Evolutionary conservation across 2,329 filamentous ascomycete genomes (phyloP).

Genomic region (Neopestalotiopsis clavispora): DNA sequence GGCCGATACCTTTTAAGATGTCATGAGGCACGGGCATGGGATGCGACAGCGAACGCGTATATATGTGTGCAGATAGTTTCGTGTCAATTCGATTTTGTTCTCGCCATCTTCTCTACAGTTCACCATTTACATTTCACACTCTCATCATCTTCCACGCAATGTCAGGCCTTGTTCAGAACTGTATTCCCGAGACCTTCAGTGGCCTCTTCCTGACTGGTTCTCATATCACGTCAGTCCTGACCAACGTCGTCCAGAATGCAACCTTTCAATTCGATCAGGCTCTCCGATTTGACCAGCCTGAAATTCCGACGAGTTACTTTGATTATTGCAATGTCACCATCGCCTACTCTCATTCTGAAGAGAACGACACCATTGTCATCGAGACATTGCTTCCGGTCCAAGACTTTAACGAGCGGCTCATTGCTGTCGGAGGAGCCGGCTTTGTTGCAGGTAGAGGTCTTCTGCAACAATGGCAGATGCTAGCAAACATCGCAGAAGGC

Average conservation of each 20-base stretch:
- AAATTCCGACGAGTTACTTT: not conserved
- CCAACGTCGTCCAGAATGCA: not conserved
- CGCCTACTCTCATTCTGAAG: not conserved
- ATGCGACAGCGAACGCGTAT: not conserved
- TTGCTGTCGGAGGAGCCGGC: constrained; percentile 37
- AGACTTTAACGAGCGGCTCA: constrained; percentile 35
- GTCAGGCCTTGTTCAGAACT: not conserved
- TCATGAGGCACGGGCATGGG: not conserved
- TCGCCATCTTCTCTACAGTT: not conserved
- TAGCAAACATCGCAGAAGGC: constrained; percentile 27
- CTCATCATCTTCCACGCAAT: not conserved
- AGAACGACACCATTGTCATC: not conserved
- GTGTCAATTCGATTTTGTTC: not conserved
- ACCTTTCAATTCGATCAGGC: not conserved
- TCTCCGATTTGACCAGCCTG: not conserved
- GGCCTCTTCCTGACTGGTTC: not conserved
- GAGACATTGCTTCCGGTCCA: not conserved
- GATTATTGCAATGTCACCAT: constrained; percentile 10
- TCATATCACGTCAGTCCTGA: not conserved
- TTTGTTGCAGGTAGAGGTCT: constrained; percentile 30
- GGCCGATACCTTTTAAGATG: too few species aligned
- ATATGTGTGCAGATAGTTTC: not conserved
- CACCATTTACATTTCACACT: not conserved
- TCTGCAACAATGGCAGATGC: constrained; percentile 25
- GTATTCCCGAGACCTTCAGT: not conserved